Conservation (phyloP, 345 rosid genomes). For the Dipteronia dyeriana region DNA sequence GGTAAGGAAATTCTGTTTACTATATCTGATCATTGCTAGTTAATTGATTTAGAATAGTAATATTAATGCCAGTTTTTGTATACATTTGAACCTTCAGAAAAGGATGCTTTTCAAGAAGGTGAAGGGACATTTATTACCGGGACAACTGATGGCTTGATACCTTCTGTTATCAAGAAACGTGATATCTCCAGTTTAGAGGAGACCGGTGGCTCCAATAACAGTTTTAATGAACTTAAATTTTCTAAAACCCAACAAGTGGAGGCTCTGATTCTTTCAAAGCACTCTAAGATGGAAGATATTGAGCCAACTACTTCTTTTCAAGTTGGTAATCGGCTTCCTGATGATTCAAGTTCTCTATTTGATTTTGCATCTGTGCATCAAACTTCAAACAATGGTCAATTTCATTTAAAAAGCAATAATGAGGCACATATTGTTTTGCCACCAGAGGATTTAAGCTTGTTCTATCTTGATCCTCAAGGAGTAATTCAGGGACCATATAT, state of each 20-base stretch:
- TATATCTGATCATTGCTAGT: neutral
- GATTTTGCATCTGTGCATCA: slow-evolving; percentile 38
- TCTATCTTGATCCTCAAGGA: slow-evolving; percentile 89
- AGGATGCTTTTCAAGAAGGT: slow-evolving; percentile 22
- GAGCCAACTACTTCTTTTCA: slow-evolving; percentile 31
- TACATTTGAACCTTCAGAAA: slow-evolving; percentile 20
- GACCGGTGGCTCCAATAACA: slow-evolving; percentile 9
- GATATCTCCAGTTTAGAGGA: slow-evolving; percentile 20
- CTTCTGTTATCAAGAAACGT: neutral
- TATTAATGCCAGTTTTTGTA: neutral
- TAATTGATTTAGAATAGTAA: neutral
- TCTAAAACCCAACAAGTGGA: slow-evolving; percentile 18
- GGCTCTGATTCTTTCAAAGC: slow-evolving; percentile 24
- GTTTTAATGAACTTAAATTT: slow-evolving; percentile 19
- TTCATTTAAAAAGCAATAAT: slow-evolving; percentile 22
- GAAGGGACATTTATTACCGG: slow-evolving; percentile 10
- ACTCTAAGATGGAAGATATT: slow-evolving; percentile 23
- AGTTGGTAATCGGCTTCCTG: slow-evolving; percentile 38
- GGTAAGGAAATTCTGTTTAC: slow-evolving; percentile 22
- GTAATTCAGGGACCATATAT: slow-evolving; percentile 80
- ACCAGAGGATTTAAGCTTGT: slow-evolving; percentile 66
- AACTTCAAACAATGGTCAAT: slow-evolving; percentile 17
- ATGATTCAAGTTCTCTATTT: slow-evolving; percentile 49
- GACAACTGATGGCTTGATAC: slow-evolving; percentile 12
- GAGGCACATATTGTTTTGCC: slow-evolving; percentile 20